phyloP scores from a whole-genome alignment of 768 basidiomycete species.

The Phlebiopsis flavidoalba region DNA sequence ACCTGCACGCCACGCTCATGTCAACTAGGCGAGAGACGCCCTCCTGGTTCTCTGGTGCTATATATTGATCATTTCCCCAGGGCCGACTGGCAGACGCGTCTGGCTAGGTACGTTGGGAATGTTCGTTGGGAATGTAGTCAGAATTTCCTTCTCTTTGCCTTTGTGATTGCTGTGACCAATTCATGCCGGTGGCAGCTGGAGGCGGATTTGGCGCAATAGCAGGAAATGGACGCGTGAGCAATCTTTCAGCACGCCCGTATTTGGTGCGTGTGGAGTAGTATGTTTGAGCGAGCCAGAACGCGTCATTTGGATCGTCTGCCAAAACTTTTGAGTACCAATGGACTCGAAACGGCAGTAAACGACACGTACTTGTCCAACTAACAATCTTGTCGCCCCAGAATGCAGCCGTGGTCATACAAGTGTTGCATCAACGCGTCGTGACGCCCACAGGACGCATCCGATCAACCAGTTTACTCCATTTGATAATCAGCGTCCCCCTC shows the following conservation, averaged over 20 bases:
- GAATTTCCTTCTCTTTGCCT: slow-evolving; percentile 59
- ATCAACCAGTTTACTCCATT: slow-evolving; percentile 89
- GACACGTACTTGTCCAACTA: slow-evolving; percentile 80
- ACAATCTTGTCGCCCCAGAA: slow-evolving; percentile 99
- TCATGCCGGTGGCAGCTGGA: slow-evolving; percentile 26
- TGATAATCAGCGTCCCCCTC: slow-evolving; percentile 56
- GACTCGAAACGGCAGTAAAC: slow-evolving; percentile 4
- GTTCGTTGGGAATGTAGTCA: slow-evolving; percentile 2
- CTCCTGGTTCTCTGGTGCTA: slow-evolving; percentile 59
- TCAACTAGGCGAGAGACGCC: slow-evolving; percentile 78
- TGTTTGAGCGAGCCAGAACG: slow-evolving; percentile 98
- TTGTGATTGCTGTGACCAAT: slow-evolving; percentile 44
- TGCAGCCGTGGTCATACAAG: slow-evolving; percentile 90
- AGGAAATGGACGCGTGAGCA: slow-evolving; percentile 85
- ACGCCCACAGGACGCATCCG: slow-evolving; percentile 94
- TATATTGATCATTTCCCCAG: slow-evolving; percentile 66
- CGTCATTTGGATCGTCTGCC: slow-evolving; percentile 91
- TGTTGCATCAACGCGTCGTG: slow-evolving; percentile 99
- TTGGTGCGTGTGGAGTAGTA: slow-evolving; percentile 96
- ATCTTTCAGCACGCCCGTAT: slow-evolving; percentile 88
- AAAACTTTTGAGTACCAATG: background rate
- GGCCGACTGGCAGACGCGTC: slow-evolving; percentile 56
- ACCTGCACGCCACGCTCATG: slow-evolving; percentile 93
- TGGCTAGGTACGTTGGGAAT: slow-evolving; percentile 4
- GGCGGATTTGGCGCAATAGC: slow-evolving; percentile 32